These are phyloP conservation scores for Lotus japonicus DNA, from an alignment of 306 rosid species.

Conservation along the genomic window DNA sequence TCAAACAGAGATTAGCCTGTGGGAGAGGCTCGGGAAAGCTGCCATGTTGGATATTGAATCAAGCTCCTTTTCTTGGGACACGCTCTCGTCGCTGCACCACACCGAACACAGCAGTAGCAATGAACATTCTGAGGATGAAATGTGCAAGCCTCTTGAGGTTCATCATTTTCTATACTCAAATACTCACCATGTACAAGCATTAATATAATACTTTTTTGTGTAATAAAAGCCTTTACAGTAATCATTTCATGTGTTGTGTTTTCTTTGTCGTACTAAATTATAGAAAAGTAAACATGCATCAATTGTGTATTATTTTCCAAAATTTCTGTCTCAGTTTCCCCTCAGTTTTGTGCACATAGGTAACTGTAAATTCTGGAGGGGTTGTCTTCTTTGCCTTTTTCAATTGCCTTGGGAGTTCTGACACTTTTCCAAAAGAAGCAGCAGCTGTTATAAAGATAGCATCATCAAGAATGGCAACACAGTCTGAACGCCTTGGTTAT, in stretches of 20 bases:
- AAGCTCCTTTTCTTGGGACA: conserved; percentile 67
- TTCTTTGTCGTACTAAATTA: background rate
- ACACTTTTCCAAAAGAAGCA: conserved; percentile 52
- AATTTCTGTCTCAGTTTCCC: conserved; percentile 24
- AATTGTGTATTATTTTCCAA: conserved; percentile 15
- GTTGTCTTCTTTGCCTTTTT: conserved; percentile 91
- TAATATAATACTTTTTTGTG: background rate
- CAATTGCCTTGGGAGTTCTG: conserved; percentile 42
- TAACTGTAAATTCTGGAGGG: conserved; percentile 92
- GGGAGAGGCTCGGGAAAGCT: conserved; percentile 94
- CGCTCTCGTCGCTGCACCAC: conserved; percentile 76
- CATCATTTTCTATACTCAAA: conserved; percentile 15
- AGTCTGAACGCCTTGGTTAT: conserved; percentile 91
- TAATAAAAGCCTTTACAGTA: background rate
- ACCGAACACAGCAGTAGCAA: conserved; percentile 67
- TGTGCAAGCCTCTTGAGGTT: conserved; percentile 82
- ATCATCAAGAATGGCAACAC: conserved; percentile 90
- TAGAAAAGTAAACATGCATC: conserved; percentile 4
- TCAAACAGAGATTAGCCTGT: conserved; percentile 67
- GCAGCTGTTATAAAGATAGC: conserved; percentile 90
- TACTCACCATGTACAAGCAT: background rate
- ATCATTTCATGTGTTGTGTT: background rate
- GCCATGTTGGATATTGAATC: conserved; percentile 70
- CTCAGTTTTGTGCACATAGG: conserved; percentile 52
- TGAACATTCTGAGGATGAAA: conserved; percentile 82